These are phyloP conservation scores for Chlamydomonas incerta DNA, from an alignment of 139 green algal species.

Conservation along the genomic window DNA sequence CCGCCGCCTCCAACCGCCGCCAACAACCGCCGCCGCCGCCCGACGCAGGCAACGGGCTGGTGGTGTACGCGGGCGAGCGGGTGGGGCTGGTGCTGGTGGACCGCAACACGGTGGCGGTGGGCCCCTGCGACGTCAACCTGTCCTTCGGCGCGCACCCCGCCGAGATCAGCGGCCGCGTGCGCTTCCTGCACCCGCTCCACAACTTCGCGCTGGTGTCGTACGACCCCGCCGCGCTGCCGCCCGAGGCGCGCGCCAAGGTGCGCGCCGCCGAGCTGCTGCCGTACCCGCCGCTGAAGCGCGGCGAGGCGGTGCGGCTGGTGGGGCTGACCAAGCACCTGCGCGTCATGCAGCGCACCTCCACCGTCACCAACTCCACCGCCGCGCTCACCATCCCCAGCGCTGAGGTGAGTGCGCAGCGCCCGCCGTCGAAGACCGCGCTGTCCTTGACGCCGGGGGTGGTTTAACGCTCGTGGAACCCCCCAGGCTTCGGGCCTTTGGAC, in stretches of 20 bases:
- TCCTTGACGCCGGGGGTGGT: too few relatives aligned
- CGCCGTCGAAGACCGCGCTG: too few relatives aligned
- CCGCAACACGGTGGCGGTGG: constrained; percentile 90
- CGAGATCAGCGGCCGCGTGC: constrained; percentile 76
- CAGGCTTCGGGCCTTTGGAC: too few relatives aligned
- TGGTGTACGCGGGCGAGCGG: constrained; percentile 27
- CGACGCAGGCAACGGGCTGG: constrained; percentile 33
- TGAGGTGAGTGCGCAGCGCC: too few relatives aligned
- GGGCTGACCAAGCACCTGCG: constrained; percentile 79
- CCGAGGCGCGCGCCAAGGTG: constrained; percentile 64
- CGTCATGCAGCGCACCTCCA: constrained; percentile 77
- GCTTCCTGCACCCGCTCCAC: constrained; percentile 90
- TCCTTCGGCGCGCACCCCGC: constrained; percentile 89
- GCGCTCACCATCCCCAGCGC: constrained; percentile 67
- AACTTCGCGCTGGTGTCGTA: constrained; percentile 89
- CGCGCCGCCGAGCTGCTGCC: constrained; percentile 52
- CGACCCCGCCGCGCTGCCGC: constrained; percentile 68
- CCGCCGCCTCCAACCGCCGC: too few relatives aligned
- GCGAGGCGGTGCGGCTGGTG: constrained; percentile 76
- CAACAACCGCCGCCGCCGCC: too few relatives aligned
- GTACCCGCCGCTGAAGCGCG: constrained; percentile 49
- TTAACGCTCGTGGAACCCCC: too few relatives aligned
- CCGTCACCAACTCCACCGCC: constrained; percentile 80
- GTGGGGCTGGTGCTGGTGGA: constrained; percentile 85
- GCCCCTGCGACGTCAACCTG: constrained; percentile 82